A percentile compares a stretch with the other conserved stretches of the same genome.
Evolutionary conservation across 306 rosid species (phyloP).

Genomic region (Dicorynia guianensis): DNA sequence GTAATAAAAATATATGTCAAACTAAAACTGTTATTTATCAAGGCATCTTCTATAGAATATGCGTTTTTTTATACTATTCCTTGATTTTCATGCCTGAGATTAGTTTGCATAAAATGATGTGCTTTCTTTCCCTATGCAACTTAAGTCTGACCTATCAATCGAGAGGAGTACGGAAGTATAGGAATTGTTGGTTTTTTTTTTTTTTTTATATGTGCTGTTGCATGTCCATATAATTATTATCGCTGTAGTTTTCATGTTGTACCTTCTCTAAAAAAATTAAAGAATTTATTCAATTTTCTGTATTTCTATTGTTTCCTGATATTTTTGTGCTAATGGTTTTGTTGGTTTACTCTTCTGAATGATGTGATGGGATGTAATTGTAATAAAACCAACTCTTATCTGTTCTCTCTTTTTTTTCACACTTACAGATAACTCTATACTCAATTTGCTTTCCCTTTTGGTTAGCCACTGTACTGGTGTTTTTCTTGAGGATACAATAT

Average conservation of each 20-base stretch:
- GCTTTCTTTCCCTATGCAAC: not conserved
- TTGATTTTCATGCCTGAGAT: not conserved
- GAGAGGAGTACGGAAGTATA: not conserved
- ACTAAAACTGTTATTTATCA: too few relatives aligned
- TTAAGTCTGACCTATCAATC: not conserved
- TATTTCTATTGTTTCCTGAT: not conserved
- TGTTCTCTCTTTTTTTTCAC: not conserved
- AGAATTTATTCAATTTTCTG: not conserved
- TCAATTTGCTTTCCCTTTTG: not conserved
- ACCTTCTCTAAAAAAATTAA: too few relatives aligned
- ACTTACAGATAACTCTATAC: not conserved
- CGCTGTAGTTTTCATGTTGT: not conserved
- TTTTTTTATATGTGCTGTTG: too few relatives aligned
- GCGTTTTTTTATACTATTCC: not conserved
- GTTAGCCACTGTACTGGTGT: not conserved
- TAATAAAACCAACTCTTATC: not conserved
- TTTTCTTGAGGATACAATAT: not conserved
- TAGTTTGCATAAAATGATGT: not conserved
- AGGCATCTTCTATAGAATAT: too few relatives aligned
- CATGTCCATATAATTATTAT: not conserved
- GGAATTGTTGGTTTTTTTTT: too few relatives aligned
- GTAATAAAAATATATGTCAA: too few relatives aligned
- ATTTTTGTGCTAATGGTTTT: constrained; percentile 12
- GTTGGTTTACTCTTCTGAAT: not conserved
- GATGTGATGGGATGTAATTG: not conserved